Evolutionary conservation across 768 basidiomycete genomes (phyloP).

Genomic region (Tylopilus plumbeoviolaceoides): DNA sequence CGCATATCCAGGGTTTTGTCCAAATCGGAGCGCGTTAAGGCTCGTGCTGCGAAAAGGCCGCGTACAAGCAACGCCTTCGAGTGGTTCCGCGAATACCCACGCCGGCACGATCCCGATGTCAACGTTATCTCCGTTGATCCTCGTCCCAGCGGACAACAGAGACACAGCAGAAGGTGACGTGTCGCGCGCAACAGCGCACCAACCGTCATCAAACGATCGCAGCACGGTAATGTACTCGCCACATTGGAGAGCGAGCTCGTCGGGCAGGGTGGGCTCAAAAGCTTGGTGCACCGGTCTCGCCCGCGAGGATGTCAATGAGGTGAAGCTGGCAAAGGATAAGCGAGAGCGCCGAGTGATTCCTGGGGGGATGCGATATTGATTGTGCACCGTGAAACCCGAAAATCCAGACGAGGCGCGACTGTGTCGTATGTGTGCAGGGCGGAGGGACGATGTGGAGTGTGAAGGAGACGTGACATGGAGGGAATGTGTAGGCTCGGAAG

Average conservation of each 20-base stretch:
- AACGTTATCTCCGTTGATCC: slow-evolving; percentile 35
- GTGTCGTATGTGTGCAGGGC: slow-evolving; percentile 24
- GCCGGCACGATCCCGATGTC: slow-evolving; percentile 73
- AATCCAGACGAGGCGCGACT: slow-evolving; percentile 31
- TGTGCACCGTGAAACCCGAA: slow-evolving; percentile 36
- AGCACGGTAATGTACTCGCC: slow-evolving; percentile 63
- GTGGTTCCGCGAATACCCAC: slow-evolving; percentile 70
- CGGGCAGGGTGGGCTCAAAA: slow-evolving; percentile 67
- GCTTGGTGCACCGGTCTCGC: slow-evolving; percentile 57
- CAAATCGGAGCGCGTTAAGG: slow-evolving; percentile 45
- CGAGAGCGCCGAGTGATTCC: slow-evolving; percentile 8
- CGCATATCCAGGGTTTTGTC: slow-evolving; percentile 29
- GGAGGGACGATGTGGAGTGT: slow-evolving; percentile 18
- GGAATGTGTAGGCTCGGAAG: slow-evolving; percentile 39
- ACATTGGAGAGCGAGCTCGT: slow-evolving; percentile 56
- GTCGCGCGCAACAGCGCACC: slow-evolving; percentile 70
- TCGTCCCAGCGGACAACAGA: slow-evolving; percentile 9
- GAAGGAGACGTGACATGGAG: slow-evolving; percentile 9
- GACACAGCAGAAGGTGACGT: slow-evolving; percentile 38
- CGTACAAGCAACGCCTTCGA: slow-evolving; percentile 53
- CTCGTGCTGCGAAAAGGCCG: slow-evolving; percentile 63
- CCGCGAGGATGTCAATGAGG: slow-evolving; percentile 33
- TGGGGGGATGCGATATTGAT: slow-evolving; percentile 14
- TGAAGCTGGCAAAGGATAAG: slow-evolving; percentile 5
- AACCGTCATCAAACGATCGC: slow-evolving; percentile 72